Percentiles rank a stretch among this genome's conserved stretches.
phyloP scores from a whole-genome alignment of 2,329 filamentous ascomycete species.

The Talaromyces sp. region DNA sequence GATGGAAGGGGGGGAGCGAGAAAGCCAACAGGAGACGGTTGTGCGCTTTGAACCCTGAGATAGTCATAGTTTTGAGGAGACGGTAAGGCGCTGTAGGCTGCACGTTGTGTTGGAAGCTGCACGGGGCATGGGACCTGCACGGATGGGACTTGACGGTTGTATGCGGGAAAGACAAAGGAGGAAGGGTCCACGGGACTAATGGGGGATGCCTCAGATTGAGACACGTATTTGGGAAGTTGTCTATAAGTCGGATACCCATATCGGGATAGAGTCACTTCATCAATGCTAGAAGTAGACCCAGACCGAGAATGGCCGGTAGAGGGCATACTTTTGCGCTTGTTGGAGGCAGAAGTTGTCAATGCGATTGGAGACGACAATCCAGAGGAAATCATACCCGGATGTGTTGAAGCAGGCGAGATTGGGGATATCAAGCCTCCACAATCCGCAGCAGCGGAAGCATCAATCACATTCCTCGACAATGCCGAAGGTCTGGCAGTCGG shows the following conservation, averaged over 20 bases:
- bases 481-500: conserved; percentile 36
- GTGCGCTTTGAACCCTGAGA: conserved; percentile 24
- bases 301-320: conserved; percentile 51
- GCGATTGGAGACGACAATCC: conserved; percentile 64
- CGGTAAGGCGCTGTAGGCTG: conserved; percentile 30
- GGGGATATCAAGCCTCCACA: conserved; percentile 43
- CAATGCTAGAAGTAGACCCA: conserved; percentile 65
- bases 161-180: conserved; percentile 38
- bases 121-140: conserved; percentile 40
- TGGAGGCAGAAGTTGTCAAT: conserved; percentile 46
- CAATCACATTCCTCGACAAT: conserved; percentile 46
- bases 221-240: conserved; percentile 61
- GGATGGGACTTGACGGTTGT: conserved; percentile 28
- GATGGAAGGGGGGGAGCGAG: conserved; percentile 29
- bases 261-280: conserved; percentile 62
- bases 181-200: conserved; percentile 39
- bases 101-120: conserved; percentile 39
- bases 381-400: conserved; percentile 28
- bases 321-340: conserved; percentile 38
- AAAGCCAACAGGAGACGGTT: conserved; percentile 26
- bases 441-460: conserved; percentile 38
- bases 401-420: conserved; percentile 37
- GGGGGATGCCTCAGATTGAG: conserved; percentile 43
- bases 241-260: conserved; percentile 85
- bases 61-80: conserved; percentile 31